These are phyloP conservation scores for Dactylellina drechsleri DNA, from an alignment of 2,329 filamentous ascomycete species.

Conservation along the genomic window DNA sequence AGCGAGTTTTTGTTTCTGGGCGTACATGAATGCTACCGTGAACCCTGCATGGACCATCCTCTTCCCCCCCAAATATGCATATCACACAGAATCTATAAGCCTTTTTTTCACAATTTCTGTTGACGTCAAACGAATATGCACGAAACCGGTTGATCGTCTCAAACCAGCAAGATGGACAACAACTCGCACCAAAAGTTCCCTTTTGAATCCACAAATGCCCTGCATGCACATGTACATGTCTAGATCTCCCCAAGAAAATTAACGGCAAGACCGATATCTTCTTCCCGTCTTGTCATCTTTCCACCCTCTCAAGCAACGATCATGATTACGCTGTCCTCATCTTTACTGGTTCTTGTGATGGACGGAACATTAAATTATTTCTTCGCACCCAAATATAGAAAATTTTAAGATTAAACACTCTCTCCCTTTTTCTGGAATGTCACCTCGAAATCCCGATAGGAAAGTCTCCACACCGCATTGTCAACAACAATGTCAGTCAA, in stretches of 20 bases:
- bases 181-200: constrained; percentile 1
- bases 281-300: background rate
- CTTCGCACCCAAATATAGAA: constrained; percentile 8
- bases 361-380: background rate
- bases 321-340: constrained; percentile 4
- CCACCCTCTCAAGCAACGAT: background rate
- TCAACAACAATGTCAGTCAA: no score
- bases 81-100: background rate
- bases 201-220: no score
- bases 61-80: background rate
- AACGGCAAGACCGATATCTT: constrained; percentile 18
- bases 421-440: constrained; percentile 13
- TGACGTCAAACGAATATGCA: constrained; percentile 20
- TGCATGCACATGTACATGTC: no score
- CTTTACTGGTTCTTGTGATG: background rate
- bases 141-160: constrained; percentile 36
- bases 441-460: constrained; percentile 39
- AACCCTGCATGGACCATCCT: constrained; percentile 20
- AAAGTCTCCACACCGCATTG: constrained; percentile 10
- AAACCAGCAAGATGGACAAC: constrained; percentile 37
- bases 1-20: background rate
- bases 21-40: background rate
- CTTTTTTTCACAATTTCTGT: background rate
- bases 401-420: constrained; percentile 32
- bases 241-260: no score